phyloP scores from a whole-genome alignment of 2,329 filamentous ascomycete species.

The Colletotrichum sublineola region DNA sequence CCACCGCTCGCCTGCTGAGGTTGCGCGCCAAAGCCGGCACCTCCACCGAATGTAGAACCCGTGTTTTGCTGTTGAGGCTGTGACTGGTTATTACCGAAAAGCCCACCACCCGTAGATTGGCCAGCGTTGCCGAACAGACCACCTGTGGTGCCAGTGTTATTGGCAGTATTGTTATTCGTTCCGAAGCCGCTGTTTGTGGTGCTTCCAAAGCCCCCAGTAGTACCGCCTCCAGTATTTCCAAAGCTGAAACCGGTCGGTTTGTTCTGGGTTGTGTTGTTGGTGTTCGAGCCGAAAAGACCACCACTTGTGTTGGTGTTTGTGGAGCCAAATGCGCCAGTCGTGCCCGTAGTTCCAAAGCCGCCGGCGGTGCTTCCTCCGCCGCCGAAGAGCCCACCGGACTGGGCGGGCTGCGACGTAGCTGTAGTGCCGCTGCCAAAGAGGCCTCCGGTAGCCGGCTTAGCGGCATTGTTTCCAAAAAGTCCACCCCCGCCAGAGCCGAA shows the following conservation, averaged over 20 bases:
- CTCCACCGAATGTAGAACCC: conserved; percentile 47
- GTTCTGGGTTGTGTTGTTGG: conserved; percentile 49
- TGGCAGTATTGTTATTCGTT: conserved; percentile 49
- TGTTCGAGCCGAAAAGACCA: conserved; percentile 45
- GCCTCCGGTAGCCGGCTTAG: conserved; percentile 40
- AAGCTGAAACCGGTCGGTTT: conserved; percentile 58
- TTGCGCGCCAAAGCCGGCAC: conserved; percentile 46
- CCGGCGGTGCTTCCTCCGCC: conserved; percentile 45
- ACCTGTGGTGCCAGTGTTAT: conserved; percentile 46
- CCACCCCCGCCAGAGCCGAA: conserved; percentile 56
- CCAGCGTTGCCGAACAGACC: conserved; percentile 60
- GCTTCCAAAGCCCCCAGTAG: conserved; percentile 47
- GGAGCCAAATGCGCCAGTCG: conserved; percentile 49
- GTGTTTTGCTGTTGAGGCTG: conserved; percentile 44
- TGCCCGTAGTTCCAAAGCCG: conserved; percentile 36
- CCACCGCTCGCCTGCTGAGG: conserved; percentile 44
- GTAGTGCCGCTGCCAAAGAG: conserved; percentile 28
- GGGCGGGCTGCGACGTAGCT: conserved; percentile 40
- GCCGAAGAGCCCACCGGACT: conserved; percentile 46
- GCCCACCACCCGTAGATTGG: conserved; percentile 51
- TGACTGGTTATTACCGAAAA: conserved; percentile 54
- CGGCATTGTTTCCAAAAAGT: conserved; percentile 56
- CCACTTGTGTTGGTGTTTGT: conserved; percentile 46
- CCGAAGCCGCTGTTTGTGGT: conserved; percentile 57
- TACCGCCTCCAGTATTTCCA: conserved; percentile 54